Evolutionary conservation across 2,329 filamentous ascomycete species (phyloP).

Genomic region (Colletotrichum lentis): DNA sequence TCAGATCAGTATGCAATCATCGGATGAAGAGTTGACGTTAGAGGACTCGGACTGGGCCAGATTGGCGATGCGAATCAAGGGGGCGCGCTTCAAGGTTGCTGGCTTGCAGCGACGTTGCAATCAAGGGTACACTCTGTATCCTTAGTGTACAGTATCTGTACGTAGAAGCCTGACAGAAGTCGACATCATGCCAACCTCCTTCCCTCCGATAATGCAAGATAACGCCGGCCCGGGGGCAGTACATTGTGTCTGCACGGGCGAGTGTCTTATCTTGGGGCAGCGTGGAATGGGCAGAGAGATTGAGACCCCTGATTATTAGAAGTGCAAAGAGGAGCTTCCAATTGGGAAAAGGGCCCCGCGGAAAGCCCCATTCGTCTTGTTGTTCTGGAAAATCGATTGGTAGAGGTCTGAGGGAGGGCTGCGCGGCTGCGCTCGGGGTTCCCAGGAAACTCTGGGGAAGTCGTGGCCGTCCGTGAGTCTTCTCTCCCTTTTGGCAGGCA

Average conservation of each 20-base stretch:
- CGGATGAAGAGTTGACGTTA: constrained; percentile 31
- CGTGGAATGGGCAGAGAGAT: neutral
- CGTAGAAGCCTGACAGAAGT: too few species aligned
- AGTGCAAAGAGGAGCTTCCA: neutral
- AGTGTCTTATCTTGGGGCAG: constrained; percentile 21
- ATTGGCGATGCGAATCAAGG: constrained; percentile 14
- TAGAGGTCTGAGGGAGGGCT: neutral
- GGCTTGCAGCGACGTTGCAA: neutral
- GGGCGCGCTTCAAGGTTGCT: constrained; percentile 7
- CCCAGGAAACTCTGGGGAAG: constrained; percentile 8
- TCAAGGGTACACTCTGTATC: neutral
- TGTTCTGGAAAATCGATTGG: constrained; percentile 17
- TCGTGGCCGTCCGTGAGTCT: constrained; percentile 6
- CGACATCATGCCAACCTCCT: neutral
- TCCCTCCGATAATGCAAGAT: constrained; percentile 18
- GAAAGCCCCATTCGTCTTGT: neutral
- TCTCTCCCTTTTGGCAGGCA: neutral
- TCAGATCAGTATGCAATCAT: constrained; percentile 28
- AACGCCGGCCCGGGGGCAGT: neutral
- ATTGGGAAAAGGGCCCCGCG: constrained; percentile 6
- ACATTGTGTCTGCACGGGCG: neutral
- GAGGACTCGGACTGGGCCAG: constrained; percentile 19
- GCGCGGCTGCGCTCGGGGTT: constrained; percentile 12
- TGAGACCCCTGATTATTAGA: neutral
- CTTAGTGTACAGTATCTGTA: too few species aligned